A percentile compares a stretch with the other conserved stretches of the same genome.
These are phyloP conservation scores for Stenocarpella maydis DNA, from an alignment of 2,329 filamentous ascomycete species.

Conservation along the genomic window DNA sequence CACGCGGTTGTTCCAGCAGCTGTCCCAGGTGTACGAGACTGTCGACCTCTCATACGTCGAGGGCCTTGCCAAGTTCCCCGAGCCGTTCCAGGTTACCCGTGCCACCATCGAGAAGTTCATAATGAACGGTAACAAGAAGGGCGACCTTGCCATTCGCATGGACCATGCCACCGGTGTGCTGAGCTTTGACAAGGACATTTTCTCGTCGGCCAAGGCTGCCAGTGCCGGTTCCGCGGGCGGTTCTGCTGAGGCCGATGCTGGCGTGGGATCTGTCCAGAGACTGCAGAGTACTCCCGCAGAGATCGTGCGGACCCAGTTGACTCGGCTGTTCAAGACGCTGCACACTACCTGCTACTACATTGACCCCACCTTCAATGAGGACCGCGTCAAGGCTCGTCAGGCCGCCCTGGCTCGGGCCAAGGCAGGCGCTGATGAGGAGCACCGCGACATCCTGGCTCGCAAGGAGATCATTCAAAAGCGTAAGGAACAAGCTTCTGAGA, in stretches of 20 bases:
- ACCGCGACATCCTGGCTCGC: conserved; percentile 82
- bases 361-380: conserved; percentile 86
- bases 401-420: conserved; percentile 82
- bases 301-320: conserved; percentile 94
- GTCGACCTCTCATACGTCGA: conserved; percentile 95
- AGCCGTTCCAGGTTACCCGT: conserved; percentile 91
- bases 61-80: conserved; percentile 92
- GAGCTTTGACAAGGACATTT: conserved; percentile 97
- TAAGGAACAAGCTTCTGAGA: conserved; percentile 93
- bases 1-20: conserved; percentile 96
- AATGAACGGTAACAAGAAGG: conserved; percentile 99
- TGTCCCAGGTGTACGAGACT: conserved; percentile 98
- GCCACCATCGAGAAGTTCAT: conserved; percentile 99
- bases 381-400: conserved; percentile 79
- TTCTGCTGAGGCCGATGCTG: conserved; percentile 84
- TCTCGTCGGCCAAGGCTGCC: conserved; percentile 93
- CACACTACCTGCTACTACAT: conserved; percentile 97
- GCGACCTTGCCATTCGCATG: conserved; percentile 93
- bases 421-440: conserved; percentile 91
- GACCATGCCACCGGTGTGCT: conserved; percentile 94
- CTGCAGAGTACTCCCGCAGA: conserved; percentile 97
- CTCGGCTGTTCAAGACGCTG: conserved; percentile 87
- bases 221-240: conserved; percentile 85
- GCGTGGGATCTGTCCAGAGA: conserved; percentile 77
- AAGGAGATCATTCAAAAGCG: conserved; percentile 95